Percentiles rank a stretch among this genome's conserved stretches.
Evolutionary conservation across 73 alveolate species (phyloP).

Genomic region (Blepharisma stoltei): DNA sequence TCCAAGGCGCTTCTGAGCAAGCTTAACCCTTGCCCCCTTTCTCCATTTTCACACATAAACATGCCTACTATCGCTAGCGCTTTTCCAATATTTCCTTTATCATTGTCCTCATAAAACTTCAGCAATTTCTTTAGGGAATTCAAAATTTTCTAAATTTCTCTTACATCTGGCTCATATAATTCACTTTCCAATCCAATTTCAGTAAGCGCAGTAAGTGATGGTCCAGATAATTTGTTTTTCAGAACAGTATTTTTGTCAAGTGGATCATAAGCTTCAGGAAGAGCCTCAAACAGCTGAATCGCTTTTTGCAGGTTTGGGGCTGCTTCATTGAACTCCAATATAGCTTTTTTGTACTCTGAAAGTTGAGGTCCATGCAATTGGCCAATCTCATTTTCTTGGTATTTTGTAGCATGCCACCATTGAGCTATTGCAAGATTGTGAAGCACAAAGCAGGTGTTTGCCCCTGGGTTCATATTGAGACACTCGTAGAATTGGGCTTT

Average conservation of each 20-base stretch:
- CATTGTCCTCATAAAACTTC: slow-evolving; percentile 20
- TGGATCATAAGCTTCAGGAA: slow-evolving; percentile 15
- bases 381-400: background rate
- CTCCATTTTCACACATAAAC: background rate
- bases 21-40: background rate
- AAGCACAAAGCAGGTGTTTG: slow-evolving; percentile 2
- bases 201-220: background rate
- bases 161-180: slow-evolving; percentile 1
- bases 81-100: slow-evolving; percentile 14
- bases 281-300: slow-evolving; percentile 10
- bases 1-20: background rate
- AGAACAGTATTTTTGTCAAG: background rate
- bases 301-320: background rate
- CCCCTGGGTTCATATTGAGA: slow-evolving; percentile 24
- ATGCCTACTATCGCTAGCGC: background rate
- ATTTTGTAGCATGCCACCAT: slow-evolving; percentile 17
- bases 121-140: background rate
- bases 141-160: background rate
- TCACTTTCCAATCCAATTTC: slow-evolving; percentile 7
- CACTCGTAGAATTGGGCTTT: background rate
- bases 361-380: background rate
- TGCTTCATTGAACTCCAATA: slow-evolving; percentile 1
- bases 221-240: slow-evolving; percentile 1
- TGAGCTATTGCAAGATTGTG: slow-evolving; percentile 3
- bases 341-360: slow-evolving; percentile 18